These are phyloP conservation scores for Dicorynia guianensis DNA, from an alignment of 306 rosid genomes.

Conservation along the genomic window DNA sequence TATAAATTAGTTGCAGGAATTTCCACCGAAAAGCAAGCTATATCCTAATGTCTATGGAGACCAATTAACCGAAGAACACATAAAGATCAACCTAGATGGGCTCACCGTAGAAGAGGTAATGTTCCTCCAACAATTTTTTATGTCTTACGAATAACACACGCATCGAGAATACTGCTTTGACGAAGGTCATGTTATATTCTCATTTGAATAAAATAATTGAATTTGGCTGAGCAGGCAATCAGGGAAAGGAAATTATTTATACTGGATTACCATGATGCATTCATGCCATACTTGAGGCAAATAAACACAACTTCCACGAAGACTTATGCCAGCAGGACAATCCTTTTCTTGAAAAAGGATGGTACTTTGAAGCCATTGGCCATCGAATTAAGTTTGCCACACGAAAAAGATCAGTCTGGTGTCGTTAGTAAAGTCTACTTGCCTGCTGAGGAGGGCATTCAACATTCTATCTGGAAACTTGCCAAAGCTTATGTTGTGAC, in stretches of 20 bases:
- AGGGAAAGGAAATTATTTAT: slow-evolving; percentile 58
- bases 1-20: slow-evolving; percentile 54
- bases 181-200: too few relatives aligned
- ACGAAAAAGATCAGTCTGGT: slow-evolving; percentile 63
- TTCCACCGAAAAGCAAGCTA: slow-evolving; percentile 75
- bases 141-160: too few relatives aligned
- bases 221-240: slow-evolving; percentile 59
- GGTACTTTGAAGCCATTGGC: slow-evolving; percentile 79
- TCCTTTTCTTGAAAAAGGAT: slow-evolving; percentile 65
- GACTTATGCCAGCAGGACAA: too few relatives aligned
- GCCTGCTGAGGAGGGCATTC: slow-evolving; percentile 63
- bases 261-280: slow-evolving; percentile 71
- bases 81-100: slow-evolving; percentile 57
- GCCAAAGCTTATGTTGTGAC: slow-evolving; percentile 77
- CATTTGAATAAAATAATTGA: neutral
- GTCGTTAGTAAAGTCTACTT: slow-evolving; percentile 54
- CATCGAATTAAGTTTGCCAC: slow-evolving; percentile 71
- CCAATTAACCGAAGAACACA: slow-evolving; percentile 63
- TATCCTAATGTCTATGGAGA: slow-evolving; percentile 63
- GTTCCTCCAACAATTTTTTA: too few relatives aligned
- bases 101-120: slow-evolving; percentile 65
- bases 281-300: slow-evolving; percentile 64
- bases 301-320: too few relatives aligned
- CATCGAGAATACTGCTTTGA: too few relatives aligned
- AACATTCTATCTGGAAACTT: slow-evolving; percentile 62